Base-by-base conservation (phyloP, 75 land plant genomes). In the Ceratopteris richardii region DNA sequence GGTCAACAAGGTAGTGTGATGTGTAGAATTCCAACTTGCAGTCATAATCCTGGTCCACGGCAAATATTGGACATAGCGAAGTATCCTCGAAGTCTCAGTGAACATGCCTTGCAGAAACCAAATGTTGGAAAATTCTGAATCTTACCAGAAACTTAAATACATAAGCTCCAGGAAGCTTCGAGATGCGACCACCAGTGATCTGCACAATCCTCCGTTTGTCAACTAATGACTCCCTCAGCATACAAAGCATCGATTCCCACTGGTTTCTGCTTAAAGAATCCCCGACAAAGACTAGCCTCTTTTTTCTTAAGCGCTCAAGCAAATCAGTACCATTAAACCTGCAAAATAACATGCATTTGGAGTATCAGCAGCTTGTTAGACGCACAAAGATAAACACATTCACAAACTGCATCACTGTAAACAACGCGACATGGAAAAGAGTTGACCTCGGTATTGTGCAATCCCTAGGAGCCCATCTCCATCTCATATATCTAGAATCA, bases 171-270 rank as follows among this genome's bases (percentile, higher is more conserved):
- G 80, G 78, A 9, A 73, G 59, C 31, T 75, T 64, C 37, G 80
- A 86, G 41, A 68, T 53, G 3, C 54, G 63, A 25, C 77, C 66
- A 4, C 86, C 86, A 22, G 62, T 54, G 2, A 69, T 71, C 60
- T 86, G 84, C 44, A 53, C 77, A 27, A 86, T 83, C 41, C 66
- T 74, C 0, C 26, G 64, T 57, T 68, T 73, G 60, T 88, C 72
- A 55, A 74, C 64, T 16, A 75, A 79, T 17, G 74, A 58, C 33
- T 75, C 65, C 26, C 62, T 69, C 26, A 88, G 68, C 31, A 74
- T 78, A 51, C 94, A 88, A 57, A 88, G 77, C 21, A 88, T 74
- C 20, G 94, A 85, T 51, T 85, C 89, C 89, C 88, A 88, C 82
- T 86, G 88, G 65, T 88, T 85, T 46, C 94, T 82, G 57, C 79